phyloP scores from a whole-genome alignment of 2,329 filamentous ascomycete genomes.

The Ophiostoma perfectum region DNA sequence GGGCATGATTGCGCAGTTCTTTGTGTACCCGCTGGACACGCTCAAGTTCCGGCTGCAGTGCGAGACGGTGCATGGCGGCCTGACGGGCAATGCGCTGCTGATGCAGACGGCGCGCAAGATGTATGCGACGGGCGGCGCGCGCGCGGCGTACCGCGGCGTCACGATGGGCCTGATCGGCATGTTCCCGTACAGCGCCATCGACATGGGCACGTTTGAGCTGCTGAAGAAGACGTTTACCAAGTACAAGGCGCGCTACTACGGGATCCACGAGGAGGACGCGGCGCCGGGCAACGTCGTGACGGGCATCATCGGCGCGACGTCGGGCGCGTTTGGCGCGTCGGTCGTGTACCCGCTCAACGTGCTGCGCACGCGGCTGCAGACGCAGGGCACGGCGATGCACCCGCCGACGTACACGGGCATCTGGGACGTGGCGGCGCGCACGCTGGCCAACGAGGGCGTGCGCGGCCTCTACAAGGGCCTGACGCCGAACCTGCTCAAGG shows the following conservation, averaged over 20 bases:
- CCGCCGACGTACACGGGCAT: conserved; percentile 86
- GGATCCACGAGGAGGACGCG: conserved; percentile 74
- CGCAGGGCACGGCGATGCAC: conserved; percentile 89
- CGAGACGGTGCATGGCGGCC: conserved; percentile 80
- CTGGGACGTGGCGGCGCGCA: conserved; percentile 79
- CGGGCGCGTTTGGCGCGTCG: conserved; percentile 86
- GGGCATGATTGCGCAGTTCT: conserved; percentile 93
- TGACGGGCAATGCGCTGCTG: conserved; percentile 77
- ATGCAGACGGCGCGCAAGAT: conserved; percentile 79
- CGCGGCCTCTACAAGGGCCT: conserved; percentile 90
- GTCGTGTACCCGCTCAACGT: conserved; percentile 94
- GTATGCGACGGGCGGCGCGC: conserved; percentile 68
- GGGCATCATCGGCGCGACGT: conserved; percentile 83
- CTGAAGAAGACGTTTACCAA: conserved; percentile 70
- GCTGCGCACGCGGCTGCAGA: conserved; percentile 84
- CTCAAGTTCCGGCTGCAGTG: conserved; percentile 84
- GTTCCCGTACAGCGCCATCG: conserved; percentile 96
- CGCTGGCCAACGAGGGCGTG: conserved; percentile 73
- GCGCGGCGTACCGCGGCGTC: conserved; percentile 81
- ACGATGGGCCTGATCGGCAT: conserved; percentile 93
- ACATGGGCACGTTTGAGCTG: conserved; percentile 91
- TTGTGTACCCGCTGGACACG: conserved; percentile 89
- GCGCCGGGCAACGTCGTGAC: conserved; percentile 76
- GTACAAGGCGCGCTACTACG: conserved; percentile 62
- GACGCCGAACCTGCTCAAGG: conserved; percentile 92